Conservation (phyloP, 2,329 filamentous ascomycete genomes). For the Periconia sp. region DNA sequence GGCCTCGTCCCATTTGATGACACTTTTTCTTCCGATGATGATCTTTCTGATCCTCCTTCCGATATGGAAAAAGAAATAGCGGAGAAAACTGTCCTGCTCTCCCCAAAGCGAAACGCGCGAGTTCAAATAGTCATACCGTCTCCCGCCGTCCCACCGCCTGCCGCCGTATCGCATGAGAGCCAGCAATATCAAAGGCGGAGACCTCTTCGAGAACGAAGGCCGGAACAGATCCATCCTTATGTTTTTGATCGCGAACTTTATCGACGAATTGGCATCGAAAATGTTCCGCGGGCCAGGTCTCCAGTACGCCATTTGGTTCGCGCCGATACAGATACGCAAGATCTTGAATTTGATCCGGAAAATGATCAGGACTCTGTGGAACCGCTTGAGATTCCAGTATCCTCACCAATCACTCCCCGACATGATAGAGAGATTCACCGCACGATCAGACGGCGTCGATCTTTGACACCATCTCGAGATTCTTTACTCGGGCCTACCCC, state of each 20-base stretch:
- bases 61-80: conserved; percentile 9
- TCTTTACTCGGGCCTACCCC: neutral
- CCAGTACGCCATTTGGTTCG: conserved; percentile 19
- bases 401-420: conserved; percentile 20
- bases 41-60: conserved; percentile 24
- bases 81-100: conserved; percentile 6
- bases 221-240: conserved; percentile 54
- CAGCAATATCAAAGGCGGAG: conserved; percentile 17
- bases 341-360: conserved; percentile 33
- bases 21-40: conserved; percentile 22
- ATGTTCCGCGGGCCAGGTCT: conserved; percentile 40
- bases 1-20: conserved; percentile 18
- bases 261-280: conserved; percentile 47
- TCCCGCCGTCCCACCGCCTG: conserved; percentile 18
- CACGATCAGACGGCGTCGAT: conserved; percentile 6
- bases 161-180: conserved; percentile 14
- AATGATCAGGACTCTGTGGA: conserved; percentile 20
- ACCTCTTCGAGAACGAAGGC: conserved; percentile 48
- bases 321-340: conserved; percentile 29
- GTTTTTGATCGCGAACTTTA: conserved; percentile 48
- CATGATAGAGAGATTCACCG: conserved; percentile 4
- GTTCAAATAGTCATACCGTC: conserved; percentile 35
- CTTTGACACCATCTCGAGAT: conserved; percentile 6
- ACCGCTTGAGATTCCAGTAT: conserved; percentile 25
- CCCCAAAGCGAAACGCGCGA: conserved; percentile 25